A percentile compares a stretch with the other conserved stretches of the same genome.
Conservation (phyloP, 345 rosid species). For the Aegle marmelos region DNA sequence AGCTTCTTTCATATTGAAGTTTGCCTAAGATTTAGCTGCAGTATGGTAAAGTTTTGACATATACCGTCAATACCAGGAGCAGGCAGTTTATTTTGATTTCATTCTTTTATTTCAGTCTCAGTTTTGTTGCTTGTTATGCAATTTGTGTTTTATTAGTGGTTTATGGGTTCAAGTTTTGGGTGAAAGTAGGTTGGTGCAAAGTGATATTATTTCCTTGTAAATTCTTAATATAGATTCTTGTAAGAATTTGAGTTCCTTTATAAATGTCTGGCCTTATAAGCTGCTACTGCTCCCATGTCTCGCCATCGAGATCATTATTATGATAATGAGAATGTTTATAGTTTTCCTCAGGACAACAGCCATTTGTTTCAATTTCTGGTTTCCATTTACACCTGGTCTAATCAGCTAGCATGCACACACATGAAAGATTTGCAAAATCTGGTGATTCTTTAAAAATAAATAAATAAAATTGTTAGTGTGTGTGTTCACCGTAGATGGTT, state of each 20-base stretch:
- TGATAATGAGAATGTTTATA: no score
- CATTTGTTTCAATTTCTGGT: no score
- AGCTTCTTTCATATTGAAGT: constrained; percentile 3
- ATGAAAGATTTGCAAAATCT: no score
- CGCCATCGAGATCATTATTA: no score
- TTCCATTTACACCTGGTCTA: no score
- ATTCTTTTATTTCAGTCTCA: constrained; percentile 18
- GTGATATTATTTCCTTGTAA: not conserved
- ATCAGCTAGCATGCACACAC: no score
- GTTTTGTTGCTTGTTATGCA: constrained; percentile 18
- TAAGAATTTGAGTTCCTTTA: not conserved
- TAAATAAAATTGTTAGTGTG: no score
- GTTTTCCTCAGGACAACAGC: no score
- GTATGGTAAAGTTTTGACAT: constrained; percentile 1
- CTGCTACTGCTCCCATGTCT: no score
- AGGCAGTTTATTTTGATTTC: not conserved
- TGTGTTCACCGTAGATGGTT: no score
- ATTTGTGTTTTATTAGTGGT: not conserved
- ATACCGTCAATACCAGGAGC: not conserved
- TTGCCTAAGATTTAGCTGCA: not conserved
- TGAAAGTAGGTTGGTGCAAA: constrained; percentile 3
- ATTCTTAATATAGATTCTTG: constrained; percentile 1
- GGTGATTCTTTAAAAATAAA: no score
- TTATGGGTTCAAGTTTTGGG: not conserved
- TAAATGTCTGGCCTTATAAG: not conserved